Base-by-base conservation (phyloP, 495 filamentous ascomycete genomes). In the Trichocladium uniseriatum region DNA sequence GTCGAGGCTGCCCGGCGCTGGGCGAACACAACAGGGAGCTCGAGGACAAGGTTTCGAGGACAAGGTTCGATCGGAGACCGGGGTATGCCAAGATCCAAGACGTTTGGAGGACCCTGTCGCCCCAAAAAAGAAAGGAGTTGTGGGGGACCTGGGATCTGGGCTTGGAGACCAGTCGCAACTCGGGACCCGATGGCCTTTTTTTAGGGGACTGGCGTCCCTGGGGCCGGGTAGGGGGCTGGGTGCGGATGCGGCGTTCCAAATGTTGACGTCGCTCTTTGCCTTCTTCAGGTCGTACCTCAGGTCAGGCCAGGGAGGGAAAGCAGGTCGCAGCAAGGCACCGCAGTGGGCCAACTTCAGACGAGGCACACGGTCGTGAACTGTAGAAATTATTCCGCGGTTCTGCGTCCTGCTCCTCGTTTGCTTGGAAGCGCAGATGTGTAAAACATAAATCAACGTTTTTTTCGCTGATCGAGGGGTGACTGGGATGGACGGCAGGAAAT, bases 61-160 rank as follows among this genome's bases (percentile, higher is more conserved):
- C 36, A 39, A 27, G 45, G 37, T 14, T 9, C 16, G 18, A 15
- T 11, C 48, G 42, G 21, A 48, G 40, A 43, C 52, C 41, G 38
- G 56, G 56, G 29, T 52, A 41, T 7, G 48, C 22, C 19, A 15
- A 38, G 49, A 35, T 49, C 40, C 43, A 39, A 49, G 36, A 21
- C 13, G 51, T 38, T 49, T 38, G 35, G 40, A 43, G 41, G 40
- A 53, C 42, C 52, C 55, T 50, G 41, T 18, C 22, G 39, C 22
- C 45, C 53, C 52, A 37, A 56, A 58, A 58, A 56, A 56, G 54
- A 45, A 52, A 38, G 37, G 10, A 21, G 45, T 36, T 49, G 47
- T 53, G 49, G 54, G 55, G 59, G 55, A 52, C 43, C 20, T 35
- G 43, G 50, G 50, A 51, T 49, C 39, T 35, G 38, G 18, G n/a